These are phyloP conservation scores for Aegilops tauschii DNA, from an alignment of 176 grass and related monocot species.

Conservation along the genomic window DNA sequence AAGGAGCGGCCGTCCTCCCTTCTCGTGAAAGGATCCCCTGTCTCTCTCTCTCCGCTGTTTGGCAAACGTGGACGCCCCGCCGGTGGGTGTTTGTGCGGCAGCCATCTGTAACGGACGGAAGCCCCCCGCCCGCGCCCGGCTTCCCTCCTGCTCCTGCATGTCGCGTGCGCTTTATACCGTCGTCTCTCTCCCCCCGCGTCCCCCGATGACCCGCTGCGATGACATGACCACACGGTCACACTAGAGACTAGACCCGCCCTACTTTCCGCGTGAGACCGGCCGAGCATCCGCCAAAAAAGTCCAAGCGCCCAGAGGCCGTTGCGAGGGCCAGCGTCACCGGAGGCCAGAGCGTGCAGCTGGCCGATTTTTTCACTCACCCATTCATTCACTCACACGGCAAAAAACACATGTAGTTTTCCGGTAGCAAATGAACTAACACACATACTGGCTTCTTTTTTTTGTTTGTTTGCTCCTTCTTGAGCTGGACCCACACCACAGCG, in stretches of 20 bases:
- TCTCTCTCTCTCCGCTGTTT: neutral
- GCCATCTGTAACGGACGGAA: neutral
- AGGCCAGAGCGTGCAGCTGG: neutral
- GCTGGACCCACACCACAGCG: no score
- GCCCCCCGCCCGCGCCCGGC: neutral
- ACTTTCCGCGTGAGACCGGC: conserved; percentile 13
- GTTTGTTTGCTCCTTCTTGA: no score
- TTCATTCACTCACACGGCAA: neutral
- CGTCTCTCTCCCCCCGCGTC: no score
- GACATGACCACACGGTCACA: neutral
- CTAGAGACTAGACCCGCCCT: neutral
- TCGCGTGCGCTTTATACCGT: neutral
- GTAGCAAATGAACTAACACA: no score
- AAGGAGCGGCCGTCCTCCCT: no score
- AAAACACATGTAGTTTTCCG: no score
- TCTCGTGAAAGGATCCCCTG: neutral
- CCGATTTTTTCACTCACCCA: neutral
- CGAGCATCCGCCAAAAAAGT: neutral
- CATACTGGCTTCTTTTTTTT: no score
- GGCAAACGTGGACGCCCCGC: neutral
- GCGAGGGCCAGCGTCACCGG: neutral
- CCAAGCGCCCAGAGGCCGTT: neutral
- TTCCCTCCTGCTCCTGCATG: neutral
- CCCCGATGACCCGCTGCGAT: neutral
- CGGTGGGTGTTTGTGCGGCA: neutral